Evolutionary conservation across 208 protist species (phyloP).

Genomic region (Lotmaria passim): DNA sequence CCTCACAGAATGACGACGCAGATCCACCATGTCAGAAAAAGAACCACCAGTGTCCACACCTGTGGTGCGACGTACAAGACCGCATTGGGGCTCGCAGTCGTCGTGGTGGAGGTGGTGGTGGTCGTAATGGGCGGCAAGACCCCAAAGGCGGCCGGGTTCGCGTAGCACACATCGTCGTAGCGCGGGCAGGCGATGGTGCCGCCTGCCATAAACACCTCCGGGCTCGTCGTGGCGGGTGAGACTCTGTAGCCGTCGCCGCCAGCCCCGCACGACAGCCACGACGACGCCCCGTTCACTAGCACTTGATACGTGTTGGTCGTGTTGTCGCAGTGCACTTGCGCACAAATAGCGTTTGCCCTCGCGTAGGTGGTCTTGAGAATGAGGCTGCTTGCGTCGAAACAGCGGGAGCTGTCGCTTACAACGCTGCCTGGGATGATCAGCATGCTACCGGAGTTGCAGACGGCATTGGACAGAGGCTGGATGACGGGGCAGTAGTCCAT

Average conservation of each 20-base stretch:
- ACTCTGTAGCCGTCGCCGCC: constrained; percentile 17
- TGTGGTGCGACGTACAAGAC: not conserved
- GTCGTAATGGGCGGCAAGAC: not conserved
- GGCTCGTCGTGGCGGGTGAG: constrained; percentile 9
- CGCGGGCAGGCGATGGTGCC: constrained; percentile 47
- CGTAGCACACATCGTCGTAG: constrained; percentile 47
- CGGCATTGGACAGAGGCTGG: constrained; percentile 20
- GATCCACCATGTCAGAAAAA: not conserved
- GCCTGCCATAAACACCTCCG: constrained; percentile 4
- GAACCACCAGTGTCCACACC: not conserved
- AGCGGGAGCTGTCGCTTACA: not conserved
- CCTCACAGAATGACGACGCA: too few relatives aligned
- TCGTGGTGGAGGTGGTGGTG: not conserved
- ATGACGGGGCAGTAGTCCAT: constrained; percentile 73
- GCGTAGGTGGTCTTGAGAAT: constrained; percentile 6
- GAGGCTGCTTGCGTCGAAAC: constrained; percentile 11
- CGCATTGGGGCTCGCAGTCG: not conserved
- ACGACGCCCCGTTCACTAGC: constrained; percentile 18
- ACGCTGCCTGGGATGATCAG: constrained; percentile 27
- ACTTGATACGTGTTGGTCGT: constrained; percentile 23
- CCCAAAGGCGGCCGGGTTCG: constrained; percentile 9
- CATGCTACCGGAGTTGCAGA: constrained; percentile 17
- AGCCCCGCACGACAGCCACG: constrained; percentile 20
- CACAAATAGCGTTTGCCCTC: constrained; percentile 19
- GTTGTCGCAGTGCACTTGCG: constrained; percentile 30